phyloP scores from a whole-genome alignment of 495 filamentous ascomycete genomes.

The Aspergillus incahuasiensis region DNA sequence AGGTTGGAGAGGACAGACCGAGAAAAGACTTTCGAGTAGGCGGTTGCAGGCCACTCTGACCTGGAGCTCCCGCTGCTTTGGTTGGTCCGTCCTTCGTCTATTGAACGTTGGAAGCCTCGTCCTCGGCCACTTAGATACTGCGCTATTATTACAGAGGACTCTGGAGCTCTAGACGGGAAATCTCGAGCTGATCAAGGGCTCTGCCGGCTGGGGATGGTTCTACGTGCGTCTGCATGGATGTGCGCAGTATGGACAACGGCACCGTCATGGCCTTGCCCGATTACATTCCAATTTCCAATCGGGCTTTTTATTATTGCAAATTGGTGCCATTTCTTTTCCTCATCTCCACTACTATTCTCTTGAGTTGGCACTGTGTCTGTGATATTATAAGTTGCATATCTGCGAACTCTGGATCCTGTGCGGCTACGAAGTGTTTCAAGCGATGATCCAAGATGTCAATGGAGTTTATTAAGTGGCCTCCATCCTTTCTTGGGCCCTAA shows the following conservation, averaged over 20 bases:
- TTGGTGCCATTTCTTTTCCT: not conserved
- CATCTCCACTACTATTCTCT: not conserved
- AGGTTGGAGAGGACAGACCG: constrained; percentile 18
- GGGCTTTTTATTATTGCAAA: not conserved
- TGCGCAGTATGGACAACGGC: not conserved
- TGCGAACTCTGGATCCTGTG: not conserved
- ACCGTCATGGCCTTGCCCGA: not conserved
- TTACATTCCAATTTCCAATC: not conserved
- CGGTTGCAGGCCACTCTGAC: not conserved
- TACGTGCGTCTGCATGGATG: not conserved
- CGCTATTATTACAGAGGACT: not conserved
- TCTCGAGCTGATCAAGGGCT: not conserved
- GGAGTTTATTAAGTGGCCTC: not conserved
- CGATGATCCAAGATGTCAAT: constrained; percentile 1
- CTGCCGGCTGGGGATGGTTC: not conserved
- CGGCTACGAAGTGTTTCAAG: constrained; percentile 2
- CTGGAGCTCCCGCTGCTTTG: constrained; percentile 10
- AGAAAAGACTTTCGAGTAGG: constrained; percentile 15
- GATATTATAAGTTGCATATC: too few species aligned
- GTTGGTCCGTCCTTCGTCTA: constrained; percentile 3
- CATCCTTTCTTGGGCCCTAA: not conserved
- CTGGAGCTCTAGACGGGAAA: not conserved
- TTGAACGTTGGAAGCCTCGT: not conserved
- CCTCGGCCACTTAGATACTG: not conserved
- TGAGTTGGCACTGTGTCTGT: not conserved